Evolutionary conservation across 1,139 yeast species (phyloP), one percentile per base, ranked within the genome.

Genomic region (Wickerhamomyces sp.): DNA sequence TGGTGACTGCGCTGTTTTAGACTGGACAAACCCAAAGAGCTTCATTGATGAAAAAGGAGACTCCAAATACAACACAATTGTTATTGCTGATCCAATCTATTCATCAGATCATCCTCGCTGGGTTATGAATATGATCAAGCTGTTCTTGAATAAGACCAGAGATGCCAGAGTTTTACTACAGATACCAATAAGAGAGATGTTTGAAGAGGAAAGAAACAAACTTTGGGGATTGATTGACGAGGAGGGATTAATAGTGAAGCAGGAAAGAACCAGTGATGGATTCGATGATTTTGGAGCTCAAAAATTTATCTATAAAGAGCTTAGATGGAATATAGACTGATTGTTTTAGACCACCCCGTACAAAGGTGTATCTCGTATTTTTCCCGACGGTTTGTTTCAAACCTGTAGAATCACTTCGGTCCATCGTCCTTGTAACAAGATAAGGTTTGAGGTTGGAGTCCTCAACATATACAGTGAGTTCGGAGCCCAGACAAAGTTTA

Each of bases 21-120:
- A 93, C 62, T 93, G 98, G 99, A 69, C 78, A 2, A 60, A 78
- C 39, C 89, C 91, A 0, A 39, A 54, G 0, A 45, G 62, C 1
- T 79, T 78, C 59, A 51, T 61, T 2, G 53, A 54, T 2, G 45
- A 47, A 27, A 54, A 61, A 40, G 67, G 71, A 0, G 48, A 48
- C 11, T 32, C 55, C 2, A 57, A 61, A 44, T 88, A 76, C 60
- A 73, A 76, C 39, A 78, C 89, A 0, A 71, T 91, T 4, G 67
- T 93, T 1, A 66, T 88, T 7, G 84, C 96, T 33, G 99, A 93
- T 63, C 96, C 97, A 0, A 80, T 91, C 1, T 93, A 93, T 63
- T 86, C 96, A 0, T 67, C 83, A 0, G 74, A 79, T 34, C 98
- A 93, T 60, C 97, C 98, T 0, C 63, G 64, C 30, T 77, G 87